Evolutionary conservation across 257 asterid genomes (phyloP), one percentile per base, ranked within the genome.

Genomic region (Nemophila menziesii): DNA sequence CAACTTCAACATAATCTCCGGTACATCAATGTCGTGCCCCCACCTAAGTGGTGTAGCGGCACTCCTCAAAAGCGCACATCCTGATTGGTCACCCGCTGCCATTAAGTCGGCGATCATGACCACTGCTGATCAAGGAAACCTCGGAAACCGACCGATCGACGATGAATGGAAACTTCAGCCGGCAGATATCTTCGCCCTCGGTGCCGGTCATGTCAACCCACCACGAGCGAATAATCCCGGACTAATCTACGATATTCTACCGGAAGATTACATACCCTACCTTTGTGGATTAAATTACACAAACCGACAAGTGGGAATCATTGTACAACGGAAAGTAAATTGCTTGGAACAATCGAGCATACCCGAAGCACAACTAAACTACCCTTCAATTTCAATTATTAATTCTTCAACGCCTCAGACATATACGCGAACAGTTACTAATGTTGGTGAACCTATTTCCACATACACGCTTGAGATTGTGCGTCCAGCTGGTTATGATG

Each of bases 21-120:
- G 84, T 20, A 78, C 84, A 49, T 78, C 84, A 24, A 71, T 78
- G 90, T 39, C 90, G 39, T 69, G 80, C 43, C 81, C 90, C 2
- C 90, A 78, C 48, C 78, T 61, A 17, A 63, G 84, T 23, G 84
- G 74, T 38, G 60, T 69, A 11, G 81, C 90, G 37, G 84, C 81
- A 17, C 68, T 71, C 19, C 40, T 74, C 0, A 78, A 78, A 34
- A 49, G 77, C 27, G 57, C 16, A 42, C 84, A 78, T 44, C 81
- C 76, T 49, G 55, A 69, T 11, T 74, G 84, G 81, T 65, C 78
- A 43, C 81, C 90, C 1, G 76, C 90, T 23, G 90, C 80, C 19
- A 69, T 78, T 22, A 71, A 71, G 46, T 78, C 78, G 13, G 80
- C 80, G 5, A 63, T 78, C 37, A 78, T 74, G 80, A 78, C 84